These are phyloP conservation scores for Aspergillus biplanus DNA, from an alignment of 495 filamentous ascomycete genomes.

Conservation along the genomic window DNA sequence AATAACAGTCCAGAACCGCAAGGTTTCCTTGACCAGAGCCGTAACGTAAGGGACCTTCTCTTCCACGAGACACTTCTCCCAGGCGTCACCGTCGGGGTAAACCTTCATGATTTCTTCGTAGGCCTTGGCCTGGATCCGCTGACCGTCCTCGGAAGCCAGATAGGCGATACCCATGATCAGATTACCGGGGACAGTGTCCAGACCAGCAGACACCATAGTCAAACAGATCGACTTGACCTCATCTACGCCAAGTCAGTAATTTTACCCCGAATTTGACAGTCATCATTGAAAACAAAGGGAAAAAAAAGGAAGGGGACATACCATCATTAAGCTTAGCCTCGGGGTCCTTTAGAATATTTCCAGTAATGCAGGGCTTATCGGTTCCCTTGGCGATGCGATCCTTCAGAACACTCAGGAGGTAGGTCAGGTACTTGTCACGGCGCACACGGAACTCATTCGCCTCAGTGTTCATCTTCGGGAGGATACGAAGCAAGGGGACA, in stretches of 20 bases:
- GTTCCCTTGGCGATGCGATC: constrained; percentile 61
- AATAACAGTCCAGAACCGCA: constrained; percentile 76
- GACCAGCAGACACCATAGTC: constrained; percentile 73
- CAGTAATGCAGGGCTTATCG: constrained; percentile 72
- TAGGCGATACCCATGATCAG: constrained; percentile 75
- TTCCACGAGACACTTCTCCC: constrained; percentile 65
- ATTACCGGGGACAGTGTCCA: constrained; percentile 72
- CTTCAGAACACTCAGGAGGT: constrained; percentile 62
- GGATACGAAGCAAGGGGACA: constrained; percentile 62
- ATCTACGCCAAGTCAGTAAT: constrained; percentile 37
- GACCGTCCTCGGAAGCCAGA: constrained; percentile 62
- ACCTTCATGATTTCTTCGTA: constrained; percentile 65
- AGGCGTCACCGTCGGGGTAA: constrained; percentile 67
- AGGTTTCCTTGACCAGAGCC: constrained; percentile 68
- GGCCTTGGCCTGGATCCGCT: constrained; percentile 64
- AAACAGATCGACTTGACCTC: constrained; percentile 75
- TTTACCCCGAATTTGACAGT: neutral
- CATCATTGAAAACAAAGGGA: neutral
- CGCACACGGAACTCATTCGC: constrained; percentile 57
- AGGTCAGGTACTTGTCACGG: constrained; percentile 61
- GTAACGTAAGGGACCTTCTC: constrained; percentile 74
- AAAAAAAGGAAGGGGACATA: constrained; percentile 28
- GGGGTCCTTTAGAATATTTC: constrained; percentile 68
- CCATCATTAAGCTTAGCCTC: constrained; percentile 65
- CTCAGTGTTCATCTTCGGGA: constrained; percentile 56